Conservation (phyloP, 805 yeast genomes). For the Wickerhamiella kazuoi region DNA sequence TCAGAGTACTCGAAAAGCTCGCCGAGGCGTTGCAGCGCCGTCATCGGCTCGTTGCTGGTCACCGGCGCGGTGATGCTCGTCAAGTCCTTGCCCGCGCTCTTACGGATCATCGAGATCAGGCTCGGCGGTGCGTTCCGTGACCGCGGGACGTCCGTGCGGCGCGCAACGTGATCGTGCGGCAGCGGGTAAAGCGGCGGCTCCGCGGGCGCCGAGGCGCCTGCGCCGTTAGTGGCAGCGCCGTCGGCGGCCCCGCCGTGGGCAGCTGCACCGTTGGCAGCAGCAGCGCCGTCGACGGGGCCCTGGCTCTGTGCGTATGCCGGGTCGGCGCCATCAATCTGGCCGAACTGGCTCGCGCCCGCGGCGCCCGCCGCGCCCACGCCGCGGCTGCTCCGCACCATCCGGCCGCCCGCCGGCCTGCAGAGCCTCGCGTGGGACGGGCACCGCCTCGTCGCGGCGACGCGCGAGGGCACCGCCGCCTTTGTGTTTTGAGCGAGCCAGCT, state of each 20-base stretch:
- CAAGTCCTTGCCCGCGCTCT: conserved; percentile 84
- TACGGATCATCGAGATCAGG: conserved; percentile 57
- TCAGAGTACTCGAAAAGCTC: conserved; percentile 66
- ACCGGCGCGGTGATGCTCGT: conserved; percentile 79
- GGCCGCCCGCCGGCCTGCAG: background rate
- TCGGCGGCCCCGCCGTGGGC: background rate
- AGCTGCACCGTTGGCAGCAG: too few relatives aligned
- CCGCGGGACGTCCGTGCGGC: conserved; percentile 39
- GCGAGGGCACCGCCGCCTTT: background rate
- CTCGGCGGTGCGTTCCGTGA: conserved; percentile 64
- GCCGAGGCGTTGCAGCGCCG: conserved; percentile 60
- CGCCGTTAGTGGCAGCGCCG: background rate
- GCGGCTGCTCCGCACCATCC: background rate
- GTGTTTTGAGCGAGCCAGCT: too few relatives aligned
- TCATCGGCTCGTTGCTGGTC: conserved; percentile 77
- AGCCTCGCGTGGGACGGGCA: background rate
- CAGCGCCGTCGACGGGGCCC: too few relatives aligned
- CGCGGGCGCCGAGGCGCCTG: background rate
- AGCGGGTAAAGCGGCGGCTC: background rate
- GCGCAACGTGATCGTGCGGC: conserved; percentile 19
- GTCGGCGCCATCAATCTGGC: too few relatives aligned
- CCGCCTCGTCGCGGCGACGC: background rate
- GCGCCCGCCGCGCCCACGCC: conserved; percentile 25
- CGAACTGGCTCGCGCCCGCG: conserved; percentile 40
- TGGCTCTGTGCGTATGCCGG: too few relatives aligned